Evolutionary conservation across 495 filamentous ascomycete genomes (phyloP), one percentile per base, ranked within the genome.

Genomic region (Entonaema liquescens): DNA sequence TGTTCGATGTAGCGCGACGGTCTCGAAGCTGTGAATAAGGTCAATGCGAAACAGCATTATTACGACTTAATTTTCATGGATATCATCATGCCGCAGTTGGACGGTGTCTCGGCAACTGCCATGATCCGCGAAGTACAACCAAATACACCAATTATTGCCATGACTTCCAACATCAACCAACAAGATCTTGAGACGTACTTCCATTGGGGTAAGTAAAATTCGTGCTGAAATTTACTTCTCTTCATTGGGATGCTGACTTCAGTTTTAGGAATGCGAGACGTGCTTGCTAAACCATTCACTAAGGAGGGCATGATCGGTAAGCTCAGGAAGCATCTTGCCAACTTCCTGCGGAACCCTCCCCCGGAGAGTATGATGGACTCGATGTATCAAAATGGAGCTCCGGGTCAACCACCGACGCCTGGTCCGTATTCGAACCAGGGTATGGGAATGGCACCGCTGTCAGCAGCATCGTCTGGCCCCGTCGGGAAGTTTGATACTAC

Each of bases 121-220:
- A 89, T 97, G 63, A 97, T 99, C 68, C 91, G 96, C 61, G 92
- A 97, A 77, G 92, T 94, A 71, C 89, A 95, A 69, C 85, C 83
- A 25, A 85, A 88, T 21, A 93, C 93, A 17, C 95, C 95, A 13
- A 95, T 98, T 73, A 93, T 99, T 66, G 96, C 95, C 56, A 98
- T 99, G 95, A 98, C 95, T 26, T 97, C 95, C 19, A 99, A 98
- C 73, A 98, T 98, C 65, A 89, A 96, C 47, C 93, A 93, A 67
- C 95, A 98, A 75, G 95, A 99, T 78, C 97, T 99, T 61, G 90
- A 94, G 69, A 94, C 95, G 80, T 99, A 99, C 77, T 98, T 98
- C 82, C 89, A 93, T 68, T 94, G 96, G 83, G 95, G 95, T 98
- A 84, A 82, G 90, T 75, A 23, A n/a, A 59, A 36, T 52, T 13